phyloP scores from a whole-genome alignment of 208 protist genomes.

The Trypanosoma rangeli region DNA sequence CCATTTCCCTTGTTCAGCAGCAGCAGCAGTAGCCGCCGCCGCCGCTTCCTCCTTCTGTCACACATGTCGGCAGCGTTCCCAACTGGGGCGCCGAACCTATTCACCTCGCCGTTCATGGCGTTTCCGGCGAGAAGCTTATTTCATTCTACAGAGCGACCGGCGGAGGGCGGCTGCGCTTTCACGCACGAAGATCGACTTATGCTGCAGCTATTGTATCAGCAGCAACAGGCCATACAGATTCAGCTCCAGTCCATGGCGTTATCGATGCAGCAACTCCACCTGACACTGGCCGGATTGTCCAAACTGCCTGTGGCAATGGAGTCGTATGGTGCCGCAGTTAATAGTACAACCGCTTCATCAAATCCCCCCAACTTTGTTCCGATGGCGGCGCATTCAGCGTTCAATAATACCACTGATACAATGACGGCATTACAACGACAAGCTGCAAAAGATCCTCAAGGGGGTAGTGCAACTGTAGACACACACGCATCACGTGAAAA shows the following conservation, averaged over 20 bases:
- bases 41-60: slow-evolving; percentile 1
- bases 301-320: neutral
- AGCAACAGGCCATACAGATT: slow-evolving; percentile 80
- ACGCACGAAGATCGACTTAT: slow-evolving; percentile 74
- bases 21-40: no score
- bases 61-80: slow-evolving; percentile 24
- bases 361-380: slow-evolving; percentile 4
- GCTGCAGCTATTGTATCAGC: slow-evolving; percentile 76
- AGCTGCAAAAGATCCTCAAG: neutral
- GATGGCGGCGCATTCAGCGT: neutral
- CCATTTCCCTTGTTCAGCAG: slow-evolving; percentile 8
- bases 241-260: slow-evolving; percentile 75
- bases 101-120: slow-evolving; percentile 24
- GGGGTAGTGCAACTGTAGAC: neutral
- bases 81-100: slow-evolving; percentile 25
- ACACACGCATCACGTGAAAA: slow-evolving; percentile 26
- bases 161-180: slow-evolving; percentile 31
- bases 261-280: slow-evolving; percentile 69
- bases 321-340: slow-evolving; percentile 4
- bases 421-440: neutral
- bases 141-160: slow-evolving; percentile 14
- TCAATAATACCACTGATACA: neutral
- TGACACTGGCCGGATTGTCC: slow-evolving; percentile 19
- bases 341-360: neutral
- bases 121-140: slow-evolving; percentile 27